Conservation (phyloP, 331 rosid species). For the Erythrophleum ivorense region DNA sequence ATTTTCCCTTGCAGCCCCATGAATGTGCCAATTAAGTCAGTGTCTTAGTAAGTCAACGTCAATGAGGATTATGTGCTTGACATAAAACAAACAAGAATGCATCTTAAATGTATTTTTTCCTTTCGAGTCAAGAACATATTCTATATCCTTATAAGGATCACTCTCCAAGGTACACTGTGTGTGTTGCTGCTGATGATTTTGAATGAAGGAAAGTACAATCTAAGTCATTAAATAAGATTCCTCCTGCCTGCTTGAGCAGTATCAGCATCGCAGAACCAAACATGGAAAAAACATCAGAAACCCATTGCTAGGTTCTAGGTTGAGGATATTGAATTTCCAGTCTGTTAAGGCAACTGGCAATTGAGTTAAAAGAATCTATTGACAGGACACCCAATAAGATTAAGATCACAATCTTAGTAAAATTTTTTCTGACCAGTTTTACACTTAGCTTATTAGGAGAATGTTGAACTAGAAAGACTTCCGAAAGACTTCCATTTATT, state of each 20-base stretch:
- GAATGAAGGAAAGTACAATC: not conserved
- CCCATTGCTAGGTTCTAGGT: conserved; percentile 39
- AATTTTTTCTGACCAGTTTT: not conserved
- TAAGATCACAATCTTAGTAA: conserved; percentile 2
- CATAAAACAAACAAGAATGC: conserved; percentile 22
- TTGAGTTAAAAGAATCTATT: not conserved
- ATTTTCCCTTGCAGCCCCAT: conserved; percentile 1
- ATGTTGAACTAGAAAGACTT: too few species aligned
- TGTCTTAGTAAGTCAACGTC: conserved; percentile 4
- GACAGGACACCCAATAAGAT: conserved; percentile 26
- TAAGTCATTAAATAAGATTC: conserved; percentile 31
- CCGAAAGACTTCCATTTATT: not conserved
- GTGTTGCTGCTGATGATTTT: conserved; percentile 12
- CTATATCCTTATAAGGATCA: conserved; percentile 36
- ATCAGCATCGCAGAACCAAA: conserved; percentile 42
- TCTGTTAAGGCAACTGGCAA: conserved; percentile 20
- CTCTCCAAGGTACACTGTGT: conserved; percentile 6
- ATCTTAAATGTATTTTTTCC: not conserved
- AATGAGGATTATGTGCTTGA: conserved; percentile 39
- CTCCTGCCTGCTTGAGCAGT: conserved; percentile 31
- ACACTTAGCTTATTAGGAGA: not conserved
- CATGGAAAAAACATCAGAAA: conserved; percentile 50
- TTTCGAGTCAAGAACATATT: conserved; percentile 46
- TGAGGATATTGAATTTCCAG: conserved; percentile 37
- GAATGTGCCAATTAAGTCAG: conserved; percentile 33